A percentile compares a stretch with the other conserved stretches of the same genome.
These are phyloP conservation scores for Przewalskia tangutica DNA, from an alignment of 257 asterid genomes.

Conservation along the genomic window DNA sequence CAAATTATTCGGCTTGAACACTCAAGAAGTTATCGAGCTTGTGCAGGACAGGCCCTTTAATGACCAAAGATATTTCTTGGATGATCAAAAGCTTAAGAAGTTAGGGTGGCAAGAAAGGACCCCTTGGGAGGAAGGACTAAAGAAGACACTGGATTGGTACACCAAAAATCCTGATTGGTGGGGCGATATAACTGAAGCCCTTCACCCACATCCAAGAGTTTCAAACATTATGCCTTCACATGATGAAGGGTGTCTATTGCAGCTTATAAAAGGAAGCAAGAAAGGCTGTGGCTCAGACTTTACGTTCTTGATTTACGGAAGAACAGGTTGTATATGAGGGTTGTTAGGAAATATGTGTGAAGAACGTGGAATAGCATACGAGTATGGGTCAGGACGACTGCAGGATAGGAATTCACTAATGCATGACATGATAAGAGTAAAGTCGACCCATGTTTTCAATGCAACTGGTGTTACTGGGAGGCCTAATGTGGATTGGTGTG, in stretches of 20 bases:
- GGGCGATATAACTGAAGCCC: conserved; percentile 13
- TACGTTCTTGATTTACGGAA: conserved; percentile 11
- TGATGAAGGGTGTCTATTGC: conserved; percentile 4
- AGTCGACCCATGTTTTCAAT: conserved; percentile 9
- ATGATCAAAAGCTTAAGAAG: conserved; percentile 11
- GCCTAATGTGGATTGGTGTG: conserved; percentile 18
- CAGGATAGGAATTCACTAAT: background rate
- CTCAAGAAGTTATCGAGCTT: conserved; percentile 2
- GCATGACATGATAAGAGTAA: conserved; percentile 5
- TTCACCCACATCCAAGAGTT: conserved; percentile 7
- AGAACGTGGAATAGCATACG: conserved; percentile 2
- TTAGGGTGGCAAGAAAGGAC: conserved; percentile 7
- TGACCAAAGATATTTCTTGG: conserved; percentile 11
- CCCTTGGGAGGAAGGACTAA: conserved; percentile 10
- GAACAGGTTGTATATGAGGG: conserved; percentile 10
- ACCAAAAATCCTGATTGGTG: conserved; percentile 6
- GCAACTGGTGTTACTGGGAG: conserved; percentile 15
- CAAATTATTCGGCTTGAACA: background rate
- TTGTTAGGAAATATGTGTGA: conserved; percentile 11
- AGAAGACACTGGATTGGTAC: conserved; percentile 9
- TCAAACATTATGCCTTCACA: background rate
- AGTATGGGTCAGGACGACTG: conserved; percentile 7
- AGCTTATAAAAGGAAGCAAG: background rate
- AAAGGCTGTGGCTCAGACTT: background rate
- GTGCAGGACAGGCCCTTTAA: conserved; percentile 10